A percentile compares a stretch with the other conserved stretches of the same genome.
Evolutionary conservation across 345 rosid species (phyloP).

Genomic region (Arabis hirsuta): DNA sequence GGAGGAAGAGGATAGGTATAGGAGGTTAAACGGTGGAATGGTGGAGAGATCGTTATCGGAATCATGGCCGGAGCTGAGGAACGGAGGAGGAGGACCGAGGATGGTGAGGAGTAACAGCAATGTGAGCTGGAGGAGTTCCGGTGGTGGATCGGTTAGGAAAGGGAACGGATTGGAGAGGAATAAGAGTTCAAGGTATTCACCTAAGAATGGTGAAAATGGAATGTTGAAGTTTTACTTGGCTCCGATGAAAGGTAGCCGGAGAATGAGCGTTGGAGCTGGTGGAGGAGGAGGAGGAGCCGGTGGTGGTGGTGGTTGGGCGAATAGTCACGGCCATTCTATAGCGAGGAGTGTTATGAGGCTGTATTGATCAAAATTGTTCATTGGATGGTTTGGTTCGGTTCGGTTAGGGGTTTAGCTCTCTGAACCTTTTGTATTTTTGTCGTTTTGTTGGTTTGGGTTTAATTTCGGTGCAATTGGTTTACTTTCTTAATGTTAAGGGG

Average conservation of each 20-base stretch:
- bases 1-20: conserved; percentile 81
- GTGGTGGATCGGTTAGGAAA: conserved; percentile 62
- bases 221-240: conserved; percentile 80
- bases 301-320: conserved; percentile 51
- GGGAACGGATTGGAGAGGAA: conserved; percentile 67
- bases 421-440: conserved; percentile 17
- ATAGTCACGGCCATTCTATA: conserved; percentile 82
- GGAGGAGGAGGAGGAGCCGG: conserved; percentile 42
- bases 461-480: conserved; percentile 41
- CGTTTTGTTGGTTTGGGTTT: conserved; percentile 39
- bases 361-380: conserved; percentile 59
- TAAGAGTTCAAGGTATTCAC: conserved; percentile 84
- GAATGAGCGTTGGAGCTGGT: conserved; percentile 30
- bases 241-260: conserved; percentile 66
- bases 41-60: conserved; percentile 92
- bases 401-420: conserved; percentile 23
- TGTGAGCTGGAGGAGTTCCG: conserved; percentile 86
- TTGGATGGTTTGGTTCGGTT: conserved; percentile 36
- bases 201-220: conserved; percentile 73
- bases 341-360: conserved; percentile 84
- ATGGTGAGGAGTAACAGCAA: conserved; percentile 92
- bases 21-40: conserved; percentile 63
- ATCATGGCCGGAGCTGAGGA: conserved; percentile 88
- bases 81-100: conserved; percentile 68
- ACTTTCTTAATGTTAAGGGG: conserved; percentile 37